A percentile compares a stretch with the other conserved stretches of the same genome.
These are phyloP conservation scores for Phlebiopsis flavidoalba DNA, from an alignment of 768 basidiomycete genomes.

Conservation along the genomic window DNA sequence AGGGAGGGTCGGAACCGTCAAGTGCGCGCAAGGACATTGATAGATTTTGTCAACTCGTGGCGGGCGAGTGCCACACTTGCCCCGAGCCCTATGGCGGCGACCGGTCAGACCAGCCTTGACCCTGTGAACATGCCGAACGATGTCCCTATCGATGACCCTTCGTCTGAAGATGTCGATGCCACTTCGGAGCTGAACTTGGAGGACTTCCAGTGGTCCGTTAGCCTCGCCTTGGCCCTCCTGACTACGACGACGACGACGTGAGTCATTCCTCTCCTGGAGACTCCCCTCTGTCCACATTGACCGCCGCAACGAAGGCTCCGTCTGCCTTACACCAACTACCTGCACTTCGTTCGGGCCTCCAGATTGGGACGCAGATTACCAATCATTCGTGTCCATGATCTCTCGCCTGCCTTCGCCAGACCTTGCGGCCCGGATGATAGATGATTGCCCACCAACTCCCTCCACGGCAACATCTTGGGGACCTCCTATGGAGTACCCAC, in stretches of 20 bases:
- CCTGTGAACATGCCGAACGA: conserved; percentile 47
- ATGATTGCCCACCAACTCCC: conserved; percentile 38
- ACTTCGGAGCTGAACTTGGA: conserved; percentile 49
- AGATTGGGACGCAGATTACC: conserved; percentile 37
- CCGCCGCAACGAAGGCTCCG: conserved; percentile 49
- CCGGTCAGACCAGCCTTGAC: conserved; percentile 46
- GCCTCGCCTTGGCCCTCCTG: conserved; percentile 60
- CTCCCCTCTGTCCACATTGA: conserved; percentile 54
- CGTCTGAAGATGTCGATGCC: conserved; percentile 21
- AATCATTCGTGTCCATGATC: conserved; percentile 25
- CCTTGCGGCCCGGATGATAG: conserved; percentile 31
- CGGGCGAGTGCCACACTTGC: conserved; percentile 48
- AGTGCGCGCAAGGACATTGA: conserved; percentile 45
- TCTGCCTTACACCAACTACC: conserved; percentile 46
- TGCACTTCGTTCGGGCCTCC: conserved; percentile 54
- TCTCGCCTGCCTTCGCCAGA: conserved; percentile 48
- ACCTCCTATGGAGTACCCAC: conserved; percentile 37
- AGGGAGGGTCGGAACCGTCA: conserved; percentile 44
- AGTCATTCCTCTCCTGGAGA: conserved; percentile 34
- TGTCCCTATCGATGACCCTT: conserved; percentile 17
- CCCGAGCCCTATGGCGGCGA: conserved; percentile 41
- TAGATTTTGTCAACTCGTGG: conserved; percentile 61
- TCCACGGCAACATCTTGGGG: conserved; percentile 51
- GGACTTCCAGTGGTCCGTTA: conserved; percentile 67
- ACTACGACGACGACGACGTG: conserved; percentile 31